Evolutionary conservation across 2,329 filamentous ascomycete genomes (phyloP).

Genomic region (Fusarium decemcellulare): DNA sequence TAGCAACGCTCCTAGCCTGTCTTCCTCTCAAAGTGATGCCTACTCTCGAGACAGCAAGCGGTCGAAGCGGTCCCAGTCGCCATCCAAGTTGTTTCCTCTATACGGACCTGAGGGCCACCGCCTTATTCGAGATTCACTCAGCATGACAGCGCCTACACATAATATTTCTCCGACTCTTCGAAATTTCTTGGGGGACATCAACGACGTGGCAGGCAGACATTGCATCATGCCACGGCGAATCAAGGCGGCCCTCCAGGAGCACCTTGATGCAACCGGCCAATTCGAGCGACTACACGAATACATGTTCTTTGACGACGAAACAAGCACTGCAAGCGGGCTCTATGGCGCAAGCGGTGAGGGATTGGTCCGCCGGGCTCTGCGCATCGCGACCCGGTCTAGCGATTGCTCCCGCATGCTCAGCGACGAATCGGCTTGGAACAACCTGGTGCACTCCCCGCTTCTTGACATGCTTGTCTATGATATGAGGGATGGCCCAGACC

Average conservation of each 20-base stretch:
- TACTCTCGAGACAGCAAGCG: conserved; percentile 4
- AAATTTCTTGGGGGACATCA: not conserved
- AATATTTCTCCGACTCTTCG: not conserved
- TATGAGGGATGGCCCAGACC: not conserved
- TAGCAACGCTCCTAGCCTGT: not conserved
- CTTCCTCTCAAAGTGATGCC: not conserved
- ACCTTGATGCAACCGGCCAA: not conserved
- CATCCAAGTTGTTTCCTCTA: conserved; percentile 7
- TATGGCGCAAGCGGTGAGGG: not conserved
- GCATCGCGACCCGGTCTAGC: not conserved
- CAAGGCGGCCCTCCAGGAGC: not conserved
- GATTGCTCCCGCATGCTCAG: conserved; percentile 17
- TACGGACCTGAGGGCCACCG: conserved; percentile 6
- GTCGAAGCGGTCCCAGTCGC: conserved; percentile 6
- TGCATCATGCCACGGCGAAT: conserved; percentile 2
- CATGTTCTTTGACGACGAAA: conserved; percentile 5
- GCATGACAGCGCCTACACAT: not conserved
- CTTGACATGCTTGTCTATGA: conserved; percentile 12
- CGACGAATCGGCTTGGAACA: conserved; percentile 14
- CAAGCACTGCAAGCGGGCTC: not conserved
- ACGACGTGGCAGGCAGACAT: not conserved
- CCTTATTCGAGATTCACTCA: not conserved
- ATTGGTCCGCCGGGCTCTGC: not conserved
- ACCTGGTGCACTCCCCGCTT: conserved; percentile 7
- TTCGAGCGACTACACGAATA: not conserved